Evolutionary conservation across 78 protist species (phyloP), one percentile per base, ranked within the genome.

Genomic region (Protostelium mycophagum): DNA sequence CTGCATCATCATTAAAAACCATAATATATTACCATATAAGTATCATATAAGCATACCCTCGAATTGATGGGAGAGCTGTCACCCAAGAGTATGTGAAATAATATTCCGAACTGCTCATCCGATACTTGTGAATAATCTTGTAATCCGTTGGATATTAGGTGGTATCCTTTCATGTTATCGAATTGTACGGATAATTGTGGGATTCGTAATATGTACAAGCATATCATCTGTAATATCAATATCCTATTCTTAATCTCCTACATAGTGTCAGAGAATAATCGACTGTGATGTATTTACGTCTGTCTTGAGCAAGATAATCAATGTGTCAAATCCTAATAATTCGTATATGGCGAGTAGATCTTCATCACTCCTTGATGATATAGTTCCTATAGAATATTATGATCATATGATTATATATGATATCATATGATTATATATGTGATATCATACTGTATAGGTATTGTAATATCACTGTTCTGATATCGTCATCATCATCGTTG

Each of bases 151-250:
- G 91, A 91, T 0, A 92, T 37, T 34, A 92, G 38, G 63, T 92
- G 94, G 91, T 90, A 92, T 23, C 94, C 94, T 37, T 92, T 92
- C 89, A 92, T 83, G 84, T 86, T 85, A 51, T 89, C 88, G 37
- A 92, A 92, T n/a, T 86, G 89, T 0, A 35, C n/a, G 35, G 10
- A 36, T 31, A 92, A 90, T 0, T 63, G 84, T 28, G 86, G 83
- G 87, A 90, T 83, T n/a, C 90, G 88, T 1, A 92, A 73, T 5
- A 51, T 16, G 73, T 51, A 51, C 31, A 51, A 16, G 73, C 73
- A 25, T 5, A 51, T 51, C 31, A 51, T 5, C 16, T 51, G 73
- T 51, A 51, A 16, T 25, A 51, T 16, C 31, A 51, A 25, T 5
- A 51, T 16, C 31, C 73, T 5, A 51, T 51, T 51, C 31, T 16